Conservation (phyloP, 176 grass and related monocot species). For the Elaeis guineensis region DNA sequence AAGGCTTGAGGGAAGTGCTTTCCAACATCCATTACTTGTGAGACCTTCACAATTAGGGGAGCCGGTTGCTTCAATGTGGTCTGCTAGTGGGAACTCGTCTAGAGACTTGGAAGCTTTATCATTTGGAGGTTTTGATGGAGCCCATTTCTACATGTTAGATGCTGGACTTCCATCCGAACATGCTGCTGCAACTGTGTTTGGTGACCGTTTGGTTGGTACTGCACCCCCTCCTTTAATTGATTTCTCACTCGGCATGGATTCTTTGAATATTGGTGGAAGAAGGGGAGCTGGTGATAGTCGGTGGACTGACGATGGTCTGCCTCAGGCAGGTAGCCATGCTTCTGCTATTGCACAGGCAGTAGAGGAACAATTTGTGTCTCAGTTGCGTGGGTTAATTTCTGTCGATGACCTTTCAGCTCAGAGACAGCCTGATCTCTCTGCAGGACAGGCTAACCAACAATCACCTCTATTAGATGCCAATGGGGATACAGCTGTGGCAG, state of each 20-base stretch:
- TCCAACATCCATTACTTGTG: slow-evolving; percentile 58
- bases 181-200: slow-evolving; percentile 35
- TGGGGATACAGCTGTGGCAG: slow-evolving; percentile 14
- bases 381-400: slow-evolving; percentile 34
- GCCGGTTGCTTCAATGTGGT: slow-evolving; percentile 20
- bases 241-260: slow-evolving; percentile 71
- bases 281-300: slow-evolving; percentile 49
- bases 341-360: slow-evolving; percentile 68
- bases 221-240: slow-evolving; percentile 46
- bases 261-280: slow-evolving; percentile 47
- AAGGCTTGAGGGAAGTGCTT: slow-evolving; percentile 48
- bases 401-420: slow-evolving; percentile 17
- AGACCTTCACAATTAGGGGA: slow-evolving; percentile 43
- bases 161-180: slow-evolving; percentile 37
- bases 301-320: slow-evolving; percentile 66
- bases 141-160: slow-evolving; percentile 57
- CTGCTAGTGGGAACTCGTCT: slow-evolving; percentile 35
- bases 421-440: slow-evolving; percentile 20
- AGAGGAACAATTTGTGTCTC: slow-evolving; percentile 57
- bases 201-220: slow-evolving; percentile 44
- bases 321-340: slow-evolving; percentile 54
- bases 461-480: slow-evolving; percentile 7
- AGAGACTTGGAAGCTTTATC: slow-evolving; percentile 41
- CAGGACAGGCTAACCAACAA: slow-evolving; percentile 10
- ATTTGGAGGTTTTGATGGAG: slow-evolving; percentile 32